These are phyloP conservation scores for Craterostigma plantagineum DNA, from an alignment of 257 asterid species.

Conservation along the genomic window DNA sequence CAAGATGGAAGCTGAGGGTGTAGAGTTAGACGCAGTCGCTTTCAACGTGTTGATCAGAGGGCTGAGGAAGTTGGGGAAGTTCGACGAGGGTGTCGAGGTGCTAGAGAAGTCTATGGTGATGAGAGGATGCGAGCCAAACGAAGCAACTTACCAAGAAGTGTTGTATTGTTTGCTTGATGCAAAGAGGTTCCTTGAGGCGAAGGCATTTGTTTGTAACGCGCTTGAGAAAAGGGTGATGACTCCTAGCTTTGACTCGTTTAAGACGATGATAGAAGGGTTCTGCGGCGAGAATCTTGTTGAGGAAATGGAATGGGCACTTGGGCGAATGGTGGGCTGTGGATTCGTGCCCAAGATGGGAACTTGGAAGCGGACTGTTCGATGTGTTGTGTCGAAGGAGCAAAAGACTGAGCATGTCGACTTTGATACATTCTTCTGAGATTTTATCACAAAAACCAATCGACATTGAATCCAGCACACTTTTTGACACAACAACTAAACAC, in stretches of 20 bases:
- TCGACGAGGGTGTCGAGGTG: constrained; percentile 36
- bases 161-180: constrained; percentile 49
- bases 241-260: constrained; percentile 70
- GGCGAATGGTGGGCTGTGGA: constrained; percentile 42
- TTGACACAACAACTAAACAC: too few species aligned
- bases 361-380: constrained; percentile 43
- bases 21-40: constrained; percentile 51
- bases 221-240: constrained; percentile 19
- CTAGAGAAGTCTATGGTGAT: constrained; percentile 26
- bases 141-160: constrained; percentile 73
- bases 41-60: constrained; percentile 58
- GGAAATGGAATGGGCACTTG: constrained; percentile 64
- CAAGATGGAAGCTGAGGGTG: constrained; percentile 47
- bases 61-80: constrained; percentile 41
- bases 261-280: constrained; percentile 36
- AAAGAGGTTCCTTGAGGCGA: constrained; percentile 42
- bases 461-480: too few species aligned
- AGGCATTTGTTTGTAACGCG: constrained; percentile 37
- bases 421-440: too few species aligned
- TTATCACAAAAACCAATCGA: too few species aligned
- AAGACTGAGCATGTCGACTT: too few species aligned
- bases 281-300: constrained; percentile 26
- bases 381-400: constrained; percentile 21
- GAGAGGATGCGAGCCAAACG: constrained; percentile 65
- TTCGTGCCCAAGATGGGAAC: constrained; percentile 75